Conservation (phyloP, 208 protist genomes). For the Acanthamoeba quina region DNA sequence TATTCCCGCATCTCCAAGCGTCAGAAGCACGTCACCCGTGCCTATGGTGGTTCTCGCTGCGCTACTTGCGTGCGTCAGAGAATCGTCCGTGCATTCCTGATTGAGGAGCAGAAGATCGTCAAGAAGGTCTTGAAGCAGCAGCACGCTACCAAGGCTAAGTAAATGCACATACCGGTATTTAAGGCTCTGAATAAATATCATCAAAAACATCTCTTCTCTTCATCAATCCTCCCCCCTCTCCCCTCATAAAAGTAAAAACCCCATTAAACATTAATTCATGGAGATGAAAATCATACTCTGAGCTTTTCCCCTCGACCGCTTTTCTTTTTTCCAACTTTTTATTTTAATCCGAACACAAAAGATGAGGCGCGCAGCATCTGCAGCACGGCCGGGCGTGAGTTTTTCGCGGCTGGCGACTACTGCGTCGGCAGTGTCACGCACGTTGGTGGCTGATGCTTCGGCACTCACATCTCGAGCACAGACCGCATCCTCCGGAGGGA, state of each 20-base stretch:
- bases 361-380: not conserved
- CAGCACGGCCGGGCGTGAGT: not conserved
- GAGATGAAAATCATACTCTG: no score
- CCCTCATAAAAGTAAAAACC: no score
- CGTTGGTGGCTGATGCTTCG: not conserved
- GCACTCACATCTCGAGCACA: not conserved
- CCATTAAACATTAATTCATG: no score
- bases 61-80: constrained; percentile 96
- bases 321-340: no score
- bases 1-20: constrained; percentile 92
- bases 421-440: not conserved
- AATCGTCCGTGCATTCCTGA: constrained; percentile 98
- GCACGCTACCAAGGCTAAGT: constrained; percentile 53
- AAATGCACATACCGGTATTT: constrained; percentile 19
- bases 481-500: no score
- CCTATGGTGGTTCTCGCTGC: constrained; percentile 98
- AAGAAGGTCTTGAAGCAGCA: constrained; percentile 91
- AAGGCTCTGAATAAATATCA: constrained; percentile 33
- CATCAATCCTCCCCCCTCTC: no score
- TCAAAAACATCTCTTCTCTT: not conserved
- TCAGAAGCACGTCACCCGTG: constrained; percentile 96
- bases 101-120: no score
- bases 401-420: not conserved
- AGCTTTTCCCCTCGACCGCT: not conserved
- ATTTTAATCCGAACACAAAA: not conserved